Percentiles rank a stretch among this genome's conserved stretches.
These are phyloP conservation scores for Stagonosporopsis tanaceti DNA, from an alignment of 2,329 filamentous ascomycete genomes.

Conservation along the genomic window DNA sequence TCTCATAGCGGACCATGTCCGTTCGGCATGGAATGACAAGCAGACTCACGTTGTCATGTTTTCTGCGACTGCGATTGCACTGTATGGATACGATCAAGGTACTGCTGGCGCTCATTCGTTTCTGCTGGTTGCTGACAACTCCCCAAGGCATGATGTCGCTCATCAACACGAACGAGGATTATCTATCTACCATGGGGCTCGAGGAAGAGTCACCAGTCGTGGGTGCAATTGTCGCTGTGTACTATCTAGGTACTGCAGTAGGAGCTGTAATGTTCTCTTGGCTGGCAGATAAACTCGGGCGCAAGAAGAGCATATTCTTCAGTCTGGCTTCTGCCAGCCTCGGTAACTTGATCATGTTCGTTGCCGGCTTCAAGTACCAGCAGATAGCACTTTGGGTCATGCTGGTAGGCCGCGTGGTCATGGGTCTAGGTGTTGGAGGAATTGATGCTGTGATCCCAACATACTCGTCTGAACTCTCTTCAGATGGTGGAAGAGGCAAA, in stretches of 20 bases:
- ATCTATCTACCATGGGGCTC: conserved; percentile 67
- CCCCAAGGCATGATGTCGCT: conserved; percentile 58
- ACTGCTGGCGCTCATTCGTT: not conserved
- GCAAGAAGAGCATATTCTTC: conserved; percentile 64
- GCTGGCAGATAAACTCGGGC: conserved; percentile 62
- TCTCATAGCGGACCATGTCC: conserved; percentile 25
- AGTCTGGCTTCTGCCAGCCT: conserved; percentile 63
- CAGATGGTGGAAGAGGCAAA: conserved; percentile 65
- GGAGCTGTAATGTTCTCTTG: conserved; percentile 66
- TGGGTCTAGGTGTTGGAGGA: conserved; percentile 67
- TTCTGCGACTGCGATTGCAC: conserved; percentile 62
- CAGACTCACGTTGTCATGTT: conserved; percentile 61
- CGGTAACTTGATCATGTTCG: conserved; percentile 68
- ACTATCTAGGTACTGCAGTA: conserved; percentile 68
- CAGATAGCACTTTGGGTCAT: conserved; percentile 57
- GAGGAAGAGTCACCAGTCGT: conserved; percentile 60
- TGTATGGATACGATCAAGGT: conserved; percentile 58
- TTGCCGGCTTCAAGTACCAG: conserved; percentile 59
- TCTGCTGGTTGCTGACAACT: not conserved
- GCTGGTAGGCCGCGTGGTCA: conserved; percentile 60
- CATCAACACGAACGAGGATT: conserved; percentile 64
- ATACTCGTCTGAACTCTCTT: conserved; percentile 65
- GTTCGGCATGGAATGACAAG: conserved; percentile 46
- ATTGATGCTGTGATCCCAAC: conserved; percentile 69
- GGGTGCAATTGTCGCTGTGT: conserved; percentile 67